Percentiles rank a stretch among this genome's conserved stretches.
These are phyloP conservation scores for Pterocarpus santalinus DNA, from an alignment of 306 rosid genomes.

Conservation along the genomic window DNA sequence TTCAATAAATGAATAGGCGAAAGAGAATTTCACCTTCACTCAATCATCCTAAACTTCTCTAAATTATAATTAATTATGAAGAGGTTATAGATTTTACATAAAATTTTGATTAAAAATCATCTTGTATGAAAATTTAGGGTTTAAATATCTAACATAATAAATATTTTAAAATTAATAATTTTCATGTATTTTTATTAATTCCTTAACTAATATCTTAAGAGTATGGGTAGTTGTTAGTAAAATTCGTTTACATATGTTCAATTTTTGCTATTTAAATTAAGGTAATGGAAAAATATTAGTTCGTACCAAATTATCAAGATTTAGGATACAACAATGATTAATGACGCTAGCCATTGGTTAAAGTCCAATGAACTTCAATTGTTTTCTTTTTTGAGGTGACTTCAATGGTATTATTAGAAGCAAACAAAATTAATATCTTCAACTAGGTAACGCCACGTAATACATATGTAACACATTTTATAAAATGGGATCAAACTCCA, in stretches of 20 bases:
- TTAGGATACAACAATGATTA: neutral
- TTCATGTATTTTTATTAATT: no score
- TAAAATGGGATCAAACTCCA: neutral
- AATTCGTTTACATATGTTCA: no score
- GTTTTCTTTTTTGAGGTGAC: neutral
- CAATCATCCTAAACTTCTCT: neutral
- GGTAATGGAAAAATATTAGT: neutral
- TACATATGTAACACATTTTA: neutral
- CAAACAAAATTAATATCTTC: neutral
- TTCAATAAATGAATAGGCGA: no score
- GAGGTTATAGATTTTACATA: neutral
- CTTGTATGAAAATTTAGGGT: no score
- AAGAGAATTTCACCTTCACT: neutral
- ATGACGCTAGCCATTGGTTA: neutral
- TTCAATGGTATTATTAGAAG: neutral
- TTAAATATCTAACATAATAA: no score
- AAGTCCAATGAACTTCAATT: neutral
- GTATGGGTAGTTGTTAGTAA: no score
- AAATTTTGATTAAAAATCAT: no score
- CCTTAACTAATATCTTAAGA: no score
- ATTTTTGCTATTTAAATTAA: neutral
- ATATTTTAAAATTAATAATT: no score
- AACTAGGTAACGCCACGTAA: neutral
- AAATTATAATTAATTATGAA: neutral
- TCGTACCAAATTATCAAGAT: neutral